These are phyloP conservation scores for Phytophthora cryptogea DNA, from an alignment of 352 stramenopile genomes.

Conservation along the genomic window DNA sequence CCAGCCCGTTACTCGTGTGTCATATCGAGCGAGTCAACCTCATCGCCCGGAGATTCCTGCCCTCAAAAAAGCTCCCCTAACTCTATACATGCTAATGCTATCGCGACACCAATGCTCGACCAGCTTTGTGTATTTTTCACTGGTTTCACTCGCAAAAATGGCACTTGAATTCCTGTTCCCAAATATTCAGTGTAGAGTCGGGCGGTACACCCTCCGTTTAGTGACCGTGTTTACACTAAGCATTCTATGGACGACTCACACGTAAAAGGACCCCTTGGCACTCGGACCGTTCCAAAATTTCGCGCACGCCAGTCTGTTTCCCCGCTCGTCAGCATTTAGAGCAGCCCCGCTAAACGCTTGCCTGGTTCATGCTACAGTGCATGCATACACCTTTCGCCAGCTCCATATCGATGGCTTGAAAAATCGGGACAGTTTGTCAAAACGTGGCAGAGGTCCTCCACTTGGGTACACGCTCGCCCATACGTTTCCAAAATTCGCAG, in stretches of 20 bases:
- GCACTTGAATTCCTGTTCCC: background rate
- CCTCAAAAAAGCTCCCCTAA: too few species aligned
- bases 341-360: background rate
- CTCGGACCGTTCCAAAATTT: constrained; percentile 27
- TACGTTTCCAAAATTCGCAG: constrained; percentile 4
- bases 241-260: too few species aligned
- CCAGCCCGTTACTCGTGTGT: background rate
- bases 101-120: background rate
- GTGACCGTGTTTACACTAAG: background rate
- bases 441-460: background rate
- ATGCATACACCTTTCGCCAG: background rate
- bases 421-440: background rate
- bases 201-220: background rate
- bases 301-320: constrained; percentile 26
- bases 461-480: constrained; percentile 9
- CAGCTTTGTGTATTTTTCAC: constrained; percentile 4
- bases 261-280: constrained; percentile 1
- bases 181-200: constrained; percentile 8
- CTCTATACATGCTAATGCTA: background rate
- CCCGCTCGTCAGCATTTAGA: constrained; percentile 2
- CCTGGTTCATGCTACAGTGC: too few species aligned
- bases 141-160: background rate
- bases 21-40: background rate
- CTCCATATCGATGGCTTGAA: background rate
- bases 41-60: too few species aligned